phyloP scores from a whole-genome alignment of 495 filamentous ascomycete species.

The Sporormia fimetaria region DNA sequence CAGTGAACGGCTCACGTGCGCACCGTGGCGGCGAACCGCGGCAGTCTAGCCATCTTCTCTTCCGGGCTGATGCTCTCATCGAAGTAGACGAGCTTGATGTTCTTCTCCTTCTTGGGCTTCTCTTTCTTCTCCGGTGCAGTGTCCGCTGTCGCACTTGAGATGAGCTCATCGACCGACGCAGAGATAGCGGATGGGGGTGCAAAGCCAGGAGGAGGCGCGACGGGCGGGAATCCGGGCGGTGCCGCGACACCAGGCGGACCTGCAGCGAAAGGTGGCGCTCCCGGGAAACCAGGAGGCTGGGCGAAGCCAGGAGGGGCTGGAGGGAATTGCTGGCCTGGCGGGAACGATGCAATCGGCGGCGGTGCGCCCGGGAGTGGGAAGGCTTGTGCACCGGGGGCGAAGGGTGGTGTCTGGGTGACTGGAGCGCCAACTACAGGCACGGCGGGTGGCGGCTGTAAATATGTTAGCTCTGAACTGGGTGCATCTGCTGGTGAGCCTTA shows the following conservation, averaged over 20 bases:
- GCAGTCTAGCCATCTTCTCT: constrained; percentile 71
- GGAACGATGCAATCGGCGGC: background rate
- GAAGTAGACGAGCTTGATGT: constrained; percentile 53
- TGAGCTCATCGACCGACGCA: constrained; percentile 50
- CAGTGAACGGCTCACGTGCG: constrained; percentile 5
- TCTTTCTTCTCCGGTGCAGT: constrained; percentile 39
- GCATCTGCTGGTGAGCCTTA: too few species aligned
- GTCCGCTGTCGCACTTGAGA: constrained; percentile 39
- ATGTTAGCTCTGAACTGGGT: too few species aligned
- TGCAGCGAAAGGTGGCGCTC: background rate
- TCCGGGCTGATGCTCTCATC: constrained; percentile 72
- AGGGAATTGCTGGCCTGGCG: constrained; percentile 1
- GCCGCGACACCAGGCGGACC: background rate
- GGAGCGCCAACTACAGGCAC: background rate
- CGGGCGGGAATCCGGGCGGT: background rate
- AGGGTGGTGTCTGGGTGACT: background rate
- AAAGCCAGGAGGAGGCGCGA: background rate
- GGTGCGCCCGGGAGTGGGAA: background rate
- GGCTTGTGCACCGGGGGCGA: background rate
- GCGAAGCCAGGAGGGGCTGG: too few species aligned
- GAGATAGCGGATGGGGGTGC: constrained; percentile 10
- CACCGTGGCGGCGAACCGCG: constrained; percentile 50
- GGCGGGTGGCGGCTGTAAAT: background rate
- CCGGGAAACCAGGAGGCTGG: too few species aligned
- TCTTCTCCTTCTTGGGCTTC: constrained; percentile 42